Base-by-base conservation (phyloP, 2,329 filamentous ascomycete genomes). In the Fusarium anthophilum region DNA sequence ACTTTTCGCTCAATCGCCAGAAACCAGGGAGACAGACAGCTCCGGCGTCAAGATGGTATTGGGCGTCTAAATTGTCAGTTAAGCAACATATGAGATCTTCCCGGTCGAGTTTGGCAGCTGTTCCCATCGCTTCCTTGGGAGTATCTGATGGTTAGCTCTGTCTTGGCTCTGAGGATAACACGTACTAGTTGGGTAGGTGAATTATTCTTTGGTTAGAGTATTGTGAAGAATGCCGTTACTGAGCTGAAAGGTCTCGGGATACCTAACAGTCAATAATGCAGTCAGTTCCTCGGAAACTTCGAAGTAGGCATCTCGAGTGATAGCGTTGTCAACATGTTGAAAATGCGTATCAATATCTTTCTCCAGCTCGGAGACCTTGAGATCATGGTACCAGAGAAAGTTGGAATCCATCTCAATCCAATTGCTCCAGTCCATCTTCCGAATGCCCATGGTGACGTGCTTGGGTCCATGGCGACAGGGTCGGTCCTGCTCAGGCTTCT, bases 381-480 rank as follows among this genome's bases (percentile, higher is more conserved):
- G n/a, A 20, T 69, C 74, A 2, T 76, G 74, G 3, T 67, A 76
- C 37, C 56, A 60, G 8, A 70, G 43, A 12, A 69, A 76, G 15
- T 76, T 72, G 5, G 67, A 76, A 8, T 76, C 73, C 65, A 76
- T 69, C 54, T 76, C 70, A 17, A 76, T 76, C 73, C 74, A 76
- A 6, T 60, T 66, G 3, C 76, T 62, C 74, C 73, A 76, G 9
- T 72, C 60, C 1, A 76, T 35, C 26, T 69, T 76, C 20, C 70
- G 39, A 2, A 76, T 76, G 1, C 74, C 73, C 74, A 76, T 76
- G 2, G 70, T 76, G 20, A 76, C 51, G 10, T 76, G 70, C 3
- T 59, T 72, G 2, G 53, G 68, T 11, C 74, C 70, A 41, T 73
- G 74, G n/a, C 67, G 73, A 26, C 65, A 76, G 0, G 73, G 74